A percentile compares a stretch with the other conserved stretches of the same genome.
Conservation (phyloP, 345 rosid genomes). For the Sonneratia caseolaris region DNA sequence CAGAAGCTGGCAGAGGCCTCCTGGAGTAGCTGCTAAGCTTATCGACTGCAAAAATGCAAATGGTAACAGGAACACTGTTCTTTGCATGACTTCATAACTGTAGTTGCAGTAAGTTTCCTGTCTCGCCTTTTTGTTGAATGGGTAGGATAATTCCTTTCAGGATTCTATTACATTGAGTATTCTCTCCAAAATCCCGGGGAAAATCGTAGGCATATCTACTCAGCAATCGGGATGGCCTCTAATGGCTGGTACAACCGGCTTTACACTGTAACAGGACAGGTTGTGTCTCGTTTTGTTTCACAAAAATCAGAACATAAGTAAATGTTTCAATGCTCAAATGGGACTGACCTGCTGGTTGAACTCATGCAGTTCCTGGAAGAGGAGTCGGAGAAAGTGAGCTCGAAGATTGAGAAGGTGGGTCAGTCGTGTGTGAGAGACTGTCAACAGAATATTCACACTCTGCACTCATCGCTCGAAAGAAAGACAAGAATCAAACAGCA, state of each 20-base stretch:
- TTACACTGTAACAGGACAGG: slow-evolving; percentile 90
- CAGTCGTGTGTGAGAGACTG: background rate
- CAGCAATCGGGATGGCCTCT: slow-evolving; percentile 80
- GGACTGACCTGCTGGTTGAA: background rate
- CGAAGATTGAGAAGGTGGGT: slow-evolving; percentile 57
- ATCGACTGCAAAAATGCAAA: slow-evolving; percentile 52
- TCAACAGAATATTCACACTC: background rate
- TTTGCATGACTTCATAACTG: background rate
- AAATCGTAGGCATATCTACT: slow-evolving; percentile 48
- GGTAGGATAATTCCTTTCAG: slow-evolving; percentile 16
- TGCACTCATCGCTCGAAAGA: background rate
- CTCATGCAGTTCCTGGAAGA: slow-evolving; percentile 55
- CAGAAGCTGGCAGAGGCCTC: slow-evolving; percentile 86
- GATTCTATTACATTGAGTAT: slow-evolving; percentile 84
- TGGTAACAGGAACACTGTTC: slow-evolving; percentile 26
- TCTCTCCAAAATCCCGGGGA: slow-evolving; percentile 86
- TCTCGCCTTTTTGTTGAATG: background rate
- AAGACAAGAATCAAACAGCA: background rate
- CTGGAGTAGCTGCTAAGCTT: slow-evolving; percentile 78
- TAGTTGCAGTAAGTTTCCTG: background rate
- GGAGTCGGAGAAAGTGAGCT: slow-evolving; percentile 46
- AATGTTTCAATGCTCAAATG: background rate
- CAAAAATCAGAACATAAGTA: background rate
- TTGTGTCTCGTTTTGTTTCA: background rate
- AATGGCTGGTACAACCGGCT: slow-evolving; percentile 91